Base-by-base conservation (phyloP, 1,139 yeast species). In the Yamadazyma conglobata region DNA sequence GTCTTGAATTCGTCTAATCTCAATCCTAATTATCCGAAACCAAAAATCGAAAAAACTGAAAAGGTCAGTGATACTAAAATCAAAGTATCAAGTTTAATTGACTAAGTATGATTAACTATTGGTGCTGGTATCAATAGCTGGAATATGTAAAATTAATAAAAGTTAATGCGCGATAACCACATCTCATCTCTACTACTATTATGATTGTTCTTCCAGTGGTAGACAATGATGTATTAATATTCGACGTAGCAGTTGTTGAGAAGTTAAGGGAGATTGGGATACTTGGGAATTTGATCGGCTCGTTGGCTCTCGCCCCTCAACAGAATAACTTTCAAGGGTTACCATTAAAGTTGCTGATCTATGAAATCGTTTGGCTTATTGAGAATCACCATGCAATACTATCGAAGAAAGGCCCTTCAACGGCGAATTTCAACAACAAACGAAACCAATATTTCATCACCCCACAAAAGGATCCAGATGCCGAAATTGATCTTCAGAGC, bases 281-380 rank as follows among this genome's bases (percentile, higher is more conserved):
- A 1, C 66, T 79, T 23, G 98, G 98, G 0, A 76, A 82, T 1
- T 63, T 91, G 12, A 62, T 76, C 1, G 98, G 98, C 0, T 82
- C 95, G 0, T 58, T 91, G 22, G 85, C 96, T 0, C 71, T 77
- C 28, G 88, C 89, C 13, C 94, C 97, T 2, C 98, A 91, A 54
- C 98, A 91, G 48, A 89, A 87, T 49, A 66, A 81, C 23, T 83
- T 89, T 48, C 64, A 86, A 31, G 94, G 96, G 1, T 60, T 89
- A 4, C 98, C 98, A 0, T 58, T 89, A 31, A 76, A 78, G 45
- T 62, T 91, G 27, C 72, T 77, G 60, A 56, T 75, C 0, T 94
- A 84, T 56, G 97, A 91, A 46, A 75, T 79, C 0, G 40, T 78
- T 9, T 85, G 86, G 77, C 60, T 87, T 22, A 63, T 81, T 4